Evolutionary conservation across 176 grass and related monocot species (phyloP).

Genomic region (Triticum dicoccoides): DNA sequence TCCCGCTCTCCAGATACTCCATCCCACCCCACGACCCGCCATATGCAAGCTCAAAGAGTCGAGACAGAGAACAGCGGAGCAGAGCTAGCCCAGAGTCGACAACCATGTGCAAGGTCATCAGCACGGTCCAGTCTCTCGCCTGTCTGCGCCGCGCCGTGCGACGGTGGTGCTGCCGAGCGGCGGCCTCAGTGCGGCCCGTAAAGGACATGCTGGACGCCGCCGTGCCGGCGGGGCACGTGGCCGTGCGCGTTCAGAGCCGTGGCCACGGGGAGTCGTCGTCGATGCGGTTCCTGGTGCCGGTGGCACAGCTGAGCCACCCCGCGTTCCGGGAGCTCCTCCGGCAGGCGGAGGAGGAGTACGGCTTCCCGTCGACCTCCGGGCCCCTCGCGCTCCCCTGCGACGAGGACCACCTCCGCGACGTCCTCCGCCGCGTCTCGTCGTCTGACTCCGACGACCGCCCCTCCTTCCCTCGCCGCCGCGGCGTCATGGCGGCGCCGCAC

Average conservation of each 20-base stretch:
- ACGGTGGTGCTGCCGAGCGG: slow-evolving; percentile 2
- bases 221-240: slow-evolving; percentile 49
- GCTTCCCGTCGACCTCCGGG: slow-evolving; percentile 18
- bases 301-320: slow-evolving; percentile 15
- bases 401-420: slow-evolving; percentile 38
- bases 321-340: slow-evolving; percentile 37
- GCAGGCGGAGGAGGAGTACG: slow-evolving; percentile 50
- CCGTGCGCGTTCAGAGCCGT: slow-evolving; percentile 13
- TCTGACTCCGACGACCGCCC: not conserved
- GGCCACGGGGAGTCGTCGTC: not conserved
- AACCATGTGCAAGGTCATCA: slow-evolving; percentile 38
- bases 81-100: not conserved
- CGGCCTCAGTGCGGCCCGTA: not conserved
- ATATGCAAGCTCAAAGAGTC: not conserved
- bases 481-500: not conserved
- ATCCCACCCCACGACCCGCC: not conserved
- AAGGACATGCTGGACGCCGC: not conserved
- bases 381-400: slow-evolving; percentile 42
- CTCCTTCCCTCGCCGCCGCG: not conserved
- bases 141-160: slow-evolving; percentile 28
- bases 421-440: slow-evolving; percentile 17
- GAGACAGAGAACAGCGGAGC: not conserved
- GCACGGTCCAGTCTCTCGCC: slow-evolving; percentile 28
- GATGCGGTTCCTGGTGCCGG: not conserved
- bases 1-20: not conserved